Base-by-base conservation (phyloP, 2,329 filamentous ascomycete genomes). In the Fusarium lyarnte region DNA sequence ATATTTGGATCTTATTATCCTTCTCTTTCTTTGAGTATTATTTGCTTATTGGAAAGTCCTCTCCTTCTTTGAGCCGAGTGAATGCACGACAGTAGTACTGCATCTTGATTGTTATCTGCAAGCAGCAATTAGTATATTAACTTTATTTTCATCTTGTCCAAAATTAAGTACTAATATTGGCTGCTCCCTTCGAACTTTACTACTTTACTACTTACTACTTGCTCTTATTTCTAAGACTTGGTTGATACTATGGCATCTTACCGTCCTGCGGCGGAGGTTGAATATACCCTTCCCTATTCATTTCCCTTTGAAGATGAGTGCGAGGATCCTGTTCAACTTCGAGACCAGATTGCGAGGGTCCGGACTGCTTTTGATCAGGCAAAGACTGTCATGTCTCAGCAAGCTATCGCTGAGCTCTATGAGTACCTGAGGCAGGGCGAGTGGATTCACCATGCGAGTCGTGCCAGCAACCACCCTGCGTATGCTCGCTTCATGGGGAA, bases 51-150 rank as follows among this genome's bases (percentile, higher is more conserved):
- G 5, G 0, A 0, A 31, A 27, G 27, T 1, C 5, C 6, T 31
- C 9, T 6, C 1, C 8, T 31, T 6, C 21, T n/a, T 47, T 6
- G 1, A 1, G 10, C 27, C 0, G 5, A 47, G 45, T 12, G 10
- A 17, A 12, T n/a, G 21, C 14, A 17, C 3, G 3, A 31, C 21
- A 23, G 27, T 47, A 1, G 27, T 31, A 3, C 14, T 16, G 45
- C 27, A 5, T 47, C 27, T n/a, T n/a, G 45, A 31, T n/a, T 47
- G 27, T 27, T 17, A 3, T n/a, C 27, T 8, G 21, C 27, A 47
- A 47, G 27, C 14, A 17, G 10, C 4, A 14, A 17, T 3, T 9
- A 4, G 13, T 46, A 4, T 17, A 6, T 31, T 9, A 6, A 14
- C 9, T n/a, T n/a, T 5, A 10, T 31, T 9, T 5, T n/a, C 6